These are phyloP conservation scores for Coemansia umbellata DNA, from an alignment of 192 early-diverging fungal species.

Conservation along the genomic window DNA sequence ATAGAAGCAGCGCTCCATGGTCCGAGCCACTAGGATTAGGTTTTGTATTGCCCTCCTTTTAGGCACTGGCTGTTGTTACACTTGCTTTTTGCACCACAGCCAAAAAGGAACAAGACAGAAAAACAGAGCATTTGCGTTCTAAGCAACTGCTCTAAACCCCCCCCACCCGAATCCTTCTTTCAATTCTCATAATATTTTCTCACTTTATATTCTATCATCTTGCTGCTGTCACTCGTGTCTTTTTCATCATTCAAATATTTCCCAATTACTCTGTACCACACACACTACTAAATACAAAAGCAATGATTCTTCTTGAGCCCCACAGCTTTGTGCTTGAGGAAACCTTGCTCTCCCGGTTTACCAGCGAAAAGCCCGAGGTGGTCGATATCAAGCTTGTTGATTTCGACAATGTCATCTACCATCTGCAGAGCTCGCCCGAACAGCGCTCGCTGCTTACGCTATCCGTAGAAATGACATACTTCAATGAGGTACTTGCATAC, in stretches of 20 bases:
- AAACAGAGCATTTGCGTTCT: too few relatives aligned
- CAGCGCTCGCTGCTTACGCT: slow-evolving; percentile 55
- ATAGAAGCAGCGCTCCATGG: too few relatives aligned
- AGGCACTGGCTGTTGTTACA: too few relatives aligned
- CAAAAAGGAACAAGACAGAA: too few relatives aligned
- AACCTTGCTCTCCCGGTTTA: slow-evolving; percentile 58
- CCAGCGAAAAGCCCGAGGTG: slow-evolving; percentile 63
- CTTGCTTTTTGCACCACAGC: too few relatives aligned
- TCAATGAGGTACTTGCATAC: slow-evolving; percentile 68
- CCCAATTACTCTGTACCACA: too few relatives aligned
- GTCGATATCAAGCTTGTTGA: slow-evolving; percentile 84
- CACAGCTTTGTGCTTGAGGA: slow-evolving; percentile 60
- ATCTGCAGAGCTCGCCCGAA: slow-evolving; percentile 61
- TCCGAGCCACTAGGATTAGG: too few relatives aligned
- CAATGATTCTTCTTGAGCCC: slow-evolving; percentile 55
- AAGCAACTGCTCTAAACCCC: background rate
- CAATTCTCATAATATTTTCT: background rate
- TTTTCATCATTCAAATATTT: background rate
- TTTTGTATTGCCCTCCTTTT: too few relatives aligned
- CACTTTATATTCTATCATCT: background rate
- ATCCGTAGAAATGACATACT: slow-evolving; percentile 86
- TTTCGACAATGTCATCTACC: slow-evolving; percentile 95
- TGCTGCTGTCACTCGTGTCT: too few relatives aligned
- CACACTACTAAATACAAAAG: too few relatives aligned
- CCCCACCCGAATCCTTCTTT: background rate